Evolutionary conservation across 2,329 filamentous ascomycete genomes (phyloP).

Genomic region (Penicillium hordei): DNA sequence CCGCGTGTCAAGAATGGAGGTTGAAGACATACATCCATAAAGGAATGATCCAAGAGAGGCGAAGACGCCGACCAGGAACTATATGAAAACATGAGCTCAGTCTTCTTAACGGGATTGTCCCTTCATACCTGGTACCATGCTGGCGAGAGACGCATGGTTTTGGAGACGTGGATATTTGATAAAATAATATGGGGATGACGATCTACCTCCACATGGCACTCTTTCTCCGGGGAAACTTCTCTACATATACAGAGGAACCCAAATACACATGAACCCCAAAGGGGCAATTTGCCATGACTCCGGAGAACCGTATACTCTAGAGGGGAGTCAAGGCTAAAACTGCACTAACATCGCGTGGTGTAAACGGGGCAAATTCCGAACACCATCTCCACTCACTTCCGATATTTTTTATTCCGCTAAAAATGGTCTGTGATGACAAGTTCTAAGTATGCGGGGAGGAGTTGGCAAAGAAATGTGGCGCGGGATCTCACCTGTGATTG

Average conservation of each 20-base stretch:
- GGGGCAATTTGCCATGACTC: conserved; percentile 7
- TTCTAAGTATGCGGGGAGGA: not conserved
- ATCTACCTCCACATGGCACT: conserved; percentile 22
- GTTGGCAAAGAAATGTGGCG: not conserved
- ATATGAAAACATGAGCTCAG: conserved; percentile 2
- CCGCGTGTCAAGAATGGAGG: not conserved
- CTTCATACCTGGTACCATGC: conserved; percentile 57
- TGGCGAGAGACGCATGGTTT: conserved; percentile 55
- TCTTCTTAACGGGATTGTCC: too few species aligned
- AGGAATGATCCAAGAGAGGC: conserved; percentile 60
- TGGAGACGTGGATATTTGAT: conserved; percentile 1
- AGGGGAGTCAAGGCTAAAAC: not conserved
- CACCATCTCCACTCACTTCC: not conserved
- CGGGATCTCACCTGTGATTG: conserved; percentile 16
- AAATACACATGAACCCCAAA: not conserved
- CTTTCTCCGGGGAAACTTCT: conserved; percentile 8
- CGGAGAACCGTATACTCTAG: not conserved
- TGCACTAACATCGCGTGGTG: not conserved
- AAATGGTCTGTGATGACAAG: not conserved
- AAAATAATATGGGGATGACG: conserved; percentile 21
- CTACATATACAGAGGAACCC: conserved; percentile 15
- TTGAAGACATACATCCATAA: conserved; percentile 48
- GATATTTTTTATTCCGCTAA: not conserved
- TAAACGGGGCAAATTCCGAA: not conserved
- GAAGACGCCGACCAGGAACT: conserved; percentile 61